Evolutionary conservation across 306 rosid species (phyloP).

Genomic region (Carpinus viminea): DNA sequence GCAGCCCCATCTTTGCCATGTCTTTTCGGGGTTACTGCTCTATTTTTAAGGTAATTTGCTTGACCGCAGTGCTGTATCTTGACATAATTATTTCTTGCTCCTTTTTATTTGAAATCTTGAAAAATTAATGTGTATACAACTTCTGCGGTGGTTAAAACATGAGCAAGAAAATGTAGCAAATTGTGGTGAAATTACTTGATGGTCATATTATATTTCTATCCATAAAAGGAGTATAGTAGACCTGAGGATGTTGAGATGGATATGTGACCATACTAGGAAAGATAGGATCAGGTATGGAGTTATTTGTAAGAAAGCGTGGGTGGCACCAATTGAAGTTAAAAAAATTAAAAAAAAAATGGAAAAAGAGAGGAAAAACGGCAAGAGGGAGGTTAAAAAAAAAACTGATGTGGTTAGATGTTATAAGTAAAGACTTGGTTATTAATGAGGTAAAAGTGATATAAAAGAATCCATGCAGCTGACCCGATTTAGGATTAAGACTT

Average conservation of each 20-base stretch:
- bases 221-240: background rate
- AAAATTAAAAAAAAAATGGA: too few species aligned
- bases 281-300: background rate
- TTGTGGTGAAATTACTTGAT: background rate
- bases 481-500: background rate
- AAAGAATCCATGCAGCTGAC: background rate
- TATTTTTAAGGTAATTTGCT: constrained; percentile 67
- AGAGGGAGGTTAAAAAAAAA: background rate
- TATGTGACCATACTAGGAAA: background rate
- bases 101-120: background rate
- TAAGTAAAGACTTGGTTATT: background rate
- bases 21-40: constrained; percentile 87
- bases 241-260: background rate
- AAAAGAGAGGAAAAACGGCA: background rate
- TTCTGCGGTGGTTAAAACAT: background rate
- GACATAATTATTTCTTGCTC: background rate
- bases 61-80: background rate
- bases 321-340: too few species aligned
- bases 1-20: constrained; percentile 86
- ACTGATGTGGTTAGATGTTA: background rate
- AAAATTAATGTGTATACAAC: background rate
- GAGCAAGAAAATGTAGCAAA: background rate
- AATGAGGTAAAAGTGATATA: background rate
- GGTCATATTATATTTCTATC: background rate
- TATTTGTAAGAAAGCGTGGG: background rate